Evolutionary conservation across 2,329 filamentous ascomycete genomes (phyloP), one percentile per base, ranked within the genome.

Genomic region (Colletotrichum tanaceti): DNA sequence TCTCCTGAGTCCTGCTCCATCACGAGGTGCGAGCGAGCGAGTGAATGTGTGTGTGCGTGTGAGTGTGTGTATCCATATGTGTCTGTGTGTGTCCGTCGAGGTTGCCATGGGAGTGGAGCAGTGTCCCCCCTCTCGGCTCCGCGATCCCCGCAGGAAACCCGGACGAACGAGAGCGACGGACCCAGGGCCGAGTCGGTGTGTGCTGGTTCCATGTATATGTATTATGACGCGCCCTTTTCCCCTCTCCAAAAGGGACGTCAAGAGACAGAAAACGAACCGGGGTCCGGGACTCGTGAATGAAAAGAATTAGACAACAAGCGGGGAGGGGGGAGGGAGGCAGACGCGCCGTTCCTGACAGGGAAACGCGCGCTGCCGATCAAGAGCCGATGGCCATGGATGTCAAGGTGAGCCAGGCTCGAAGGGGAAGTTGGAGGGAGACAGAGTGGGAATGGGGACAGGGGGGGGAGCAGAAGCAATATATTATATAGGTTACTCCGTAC

Each of bases 141-240:
- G 66, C 18, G 66, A 69, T 66, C 66, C 66, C 66, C 66, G 66
- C 35, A 24, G 22, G n/a, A 24, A n/a, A n/a, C n/a, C 14, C 9
- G 22, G 13, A 43, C 14, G 13, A 14, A 39, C 20, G 2, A n/a
- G 20, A 41, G 44, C 13, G 35, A 22, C 5, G 16, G 9, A 32
- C 28, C 22, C 24, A 13, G 14, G 41, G 22, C 13, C n/a, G 3
- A n/a, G 22, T 22, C 28, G 28, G 28, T 28, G 28, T 28, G 28
- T n/a, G n/a, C n/a, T 28, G 28, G 28, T 9, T 28, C 28, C 28
- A n/a, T n/a, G n/a, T n/a, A n/a, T n/a, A 28, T 28, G 28, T 28
- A 28, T 7, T 28, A 10, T n/a, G 49, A 52, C 24, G 49, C 49
- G 24, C 16, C 28, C 28, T 28, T 28, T 28, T 28, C n/a, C n/a